Base-by-base conservation (phyloP, 2,329 filamentous ascomycete genomes). In the Colletotrichum somersetense region DNA sequence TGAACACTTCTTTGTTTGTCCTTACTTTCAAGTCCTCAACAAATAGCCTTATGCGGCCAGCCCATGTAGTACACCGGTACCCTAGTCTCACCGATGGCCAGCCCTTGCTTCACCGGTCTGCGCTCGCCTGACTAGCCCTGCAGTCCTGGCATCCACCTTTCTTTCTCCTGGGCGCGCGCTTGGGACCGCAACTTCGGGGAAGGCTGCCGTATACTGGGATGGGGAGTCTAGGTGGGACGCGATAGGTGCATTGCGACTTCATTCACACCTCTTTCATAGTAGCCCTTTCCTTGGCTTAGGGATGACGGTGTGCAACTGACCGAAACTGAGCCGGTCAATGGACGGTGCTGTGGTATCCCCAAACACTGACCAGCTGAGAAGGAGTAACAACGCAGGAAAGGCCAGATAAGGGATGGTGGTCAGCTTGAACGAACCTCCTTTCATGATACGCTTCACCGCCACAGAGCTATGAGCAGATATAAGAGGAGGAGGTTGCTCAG, bases 91-190 rank as follows among this genome's bases (percentile, higher is more conserved):
- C 71, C 67, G 67, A 71, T 72, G 35, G 55, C 20, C 14, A 46
- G 71, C 50, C 62, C 67, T 61, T 73, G 66, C 40, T 53, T 70
- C 52, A 64, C 62, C 67, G 62, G 67, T 70, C 20, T 50, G 62
- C 42, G 38, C 59, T 69, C 53, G 66, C 61, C 61, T 53, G 53
- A 26, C 35, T 44, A 66, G 35, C 67, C 48, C 59, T 56, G 57
- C 58, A 67, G 23, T 67, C n/a, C 20, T 48, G 38, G 50, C 18
- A 48, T 23, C 14, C 46, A 20, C 23, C 10, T 23, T 3, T 48
- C 7, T 18, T 16, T 44, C 20, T 48, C 30, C 56, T 18, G 46
- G 26, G 23, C 4, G 3, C 14, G 16, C 20, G 14, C 20, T 26
- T 58, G 14, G 26, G 30, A 23, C 64, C 40, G 11, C 44, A 42